These are phyloP conservation scores for Penicillium sp. DNA, from an alignment of 2,329 filamentous ascomycete species.

Conservation along the genomic window DNA sequence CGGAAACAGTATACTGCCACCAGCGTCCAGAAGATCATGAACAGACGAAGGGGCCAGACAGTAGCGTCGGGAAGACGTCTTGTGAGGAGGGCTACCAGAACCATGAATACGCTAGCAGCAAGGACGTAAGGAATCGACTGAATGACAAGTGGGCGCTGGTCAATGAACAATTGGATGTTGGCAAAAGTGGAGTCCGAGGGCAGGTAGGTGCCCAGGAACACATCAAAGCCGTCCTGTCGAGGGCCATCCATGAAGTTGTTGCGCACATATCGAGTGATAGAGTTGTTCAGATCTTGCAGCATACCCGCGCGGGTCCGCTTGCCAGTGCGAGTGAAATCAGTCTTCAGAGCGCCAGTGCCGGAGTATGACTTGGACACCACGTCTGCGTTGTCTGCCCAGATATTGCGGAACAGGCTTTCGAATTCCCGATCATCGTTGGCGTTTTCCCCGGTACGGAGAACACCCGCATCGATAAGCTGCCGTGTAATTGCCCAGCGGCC, in stretches of 20 bases:
- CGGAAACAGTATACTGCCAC: constrained; percentile 70
- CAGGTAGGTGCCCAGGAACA: constrained; percentile 86
- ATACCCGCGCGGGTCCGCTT: constrained; percentile 82
- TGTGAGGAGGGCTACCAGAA: constrained; percentile 74
- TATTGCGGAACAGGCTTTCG: constrained; percentile 89
- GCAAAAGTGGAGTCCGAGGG: constrained; percentile 73
- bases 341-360: constrained; percentile 96
- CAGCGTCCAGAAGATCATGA: constrained; percentile 75
- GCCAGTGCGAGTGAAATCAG: constrained; percentile 93
- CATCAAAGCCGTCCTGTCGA: constrained; percentile 90
- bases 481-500: constrained; percentile 85
- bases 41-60: constrained; percentile 78
- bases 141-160: constrained; percentile 81
- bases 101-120: constrained; percentile 80
- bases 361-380: constrained; percentile 91
- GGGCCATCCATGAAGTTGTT: constrained; percentile 97
- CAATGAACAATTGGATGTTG: constrained; percentile 74
- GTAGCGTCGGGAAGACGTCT: constrained; percentile 70
- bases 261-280: constrained; percentile 81
- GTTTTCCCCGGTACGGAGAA: constrained; percentile 73
- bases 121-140: constrained; percentile 93
- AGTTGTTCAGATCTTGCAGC: constrained; percentile 84
- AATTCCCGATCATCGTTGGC: constrained; percentile 81
- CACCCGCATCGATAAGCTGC: constrained; percentile 81
- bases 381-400: constrained; percentile 98